These are phyloP conservation scores for Aspergillus affinis DNA, from an alignment of 495 filamentous ascomycete genomes.

Conservation along the genomic window DNA sequence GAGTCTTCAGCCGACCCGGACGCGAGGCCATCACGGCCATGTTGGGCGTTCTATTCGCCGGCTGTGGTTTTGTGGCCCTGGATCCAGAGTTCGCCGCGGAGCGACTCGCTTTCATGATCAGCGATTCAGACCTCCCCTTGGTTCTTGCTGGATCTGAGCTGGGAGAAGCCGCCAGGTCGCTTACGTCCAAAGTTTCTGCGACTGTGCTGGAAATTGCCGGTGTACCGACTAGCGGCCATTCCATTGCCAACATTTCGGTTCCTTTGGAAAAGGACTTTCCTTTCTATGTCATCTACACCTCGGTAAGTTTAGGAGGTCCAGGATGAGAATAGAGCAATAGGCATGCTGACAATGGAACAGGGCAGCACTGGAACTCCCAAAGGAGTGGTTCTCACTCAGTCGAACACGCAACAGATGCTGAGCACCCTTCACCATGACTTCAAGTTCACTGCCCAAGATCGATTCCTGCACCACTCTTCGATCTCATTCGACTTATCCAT, in stretches of 20 bases:
- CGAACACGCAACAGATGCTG: conserved; percentile 28
- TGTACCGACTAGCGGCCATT: neutral
- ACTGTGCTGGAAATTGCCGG: neutral
- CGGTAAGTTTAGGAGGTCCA: neutral
- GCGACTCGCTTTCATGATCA: conserved; percentile 24
- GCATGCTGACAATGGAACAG: neutral
- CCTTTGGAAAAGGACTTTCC: neutral
- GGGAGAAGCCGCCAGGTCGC: neutral
- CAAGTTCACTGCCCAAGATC: conserved; percentile 21
- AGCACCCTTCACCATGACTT: conserved; percentile 20
- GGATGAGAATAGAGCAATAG: conserved; percentile 4
- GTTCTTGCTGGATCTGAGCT: neutral
- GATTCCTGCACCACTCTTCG: conserved; percentile 33
- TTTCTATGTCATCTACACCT: neutral
- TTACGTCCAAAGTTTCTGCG: neutral
- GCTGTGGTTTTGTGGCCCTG: conserved; percentile 1
- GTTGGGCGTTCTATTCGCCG: neutral
- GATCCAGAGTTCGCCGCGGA: conserved; percentile 7
- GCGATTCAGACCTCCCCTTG: neutral
- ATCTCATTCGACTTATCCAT: conserved; percentile 36
- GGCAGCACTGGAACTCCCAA: conserved; percentile 21
- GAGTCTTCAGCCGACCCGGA: neutral
- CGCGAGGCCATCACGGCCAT: neutral
- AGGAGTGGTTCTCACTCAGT: conserved; percentile 28
- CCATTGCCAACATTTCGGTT: neutral